A percentile compares a stretch with the other conserved stretches of the same genome.
Conservation (phyloP, 2,329 filamentous ascomycete species). For the Ophiobolus disseminans region DNA sequence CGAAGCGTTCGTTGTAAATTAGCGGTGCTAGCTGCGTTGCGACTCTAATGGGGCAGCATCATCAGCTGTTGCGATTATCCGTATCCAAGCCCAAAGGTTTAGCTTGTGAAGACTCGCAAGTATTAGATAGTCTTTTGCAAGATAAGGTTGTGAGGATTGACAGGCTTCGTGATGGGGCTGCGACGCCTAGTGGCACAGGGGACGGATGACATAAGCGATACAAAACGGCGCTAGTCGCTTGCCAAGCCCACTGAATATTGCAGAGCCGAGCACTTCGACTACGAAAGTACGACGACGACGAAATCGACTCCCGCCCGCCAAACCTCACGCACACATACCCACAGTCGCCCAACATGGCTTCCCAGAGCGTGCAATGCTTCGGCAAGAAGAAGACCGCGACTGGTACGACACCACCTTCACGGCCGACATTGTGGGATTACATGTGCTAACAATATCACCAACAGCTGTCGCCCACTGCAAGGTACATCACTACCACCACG, state of each 20-base stretch:
- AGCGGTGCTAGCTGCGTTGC: too few relatives aligned
- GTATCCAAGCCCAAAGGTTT: too few relatives aligned
- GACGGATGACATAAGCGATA: constrained; percentile 1
- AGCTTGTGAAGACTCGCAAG: too few relatives aligned
- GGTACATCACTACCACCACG: constrained; percentile 60
- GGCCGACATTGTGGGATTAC: constrained; percentile 20
- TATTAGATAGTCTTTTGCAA: too few relatives aligned
- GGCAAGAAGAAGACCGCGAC: constrained; percentile 77
- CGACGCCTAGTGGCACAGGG: too few relatives aligned
- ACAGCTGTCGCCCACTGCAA: constrained; percentile 91
- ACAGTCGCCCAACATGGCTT: constrained; percentile 50
- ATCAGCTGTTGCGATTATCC: too few relatives aligned
- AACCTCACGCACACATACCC: constrained; percentile 43
- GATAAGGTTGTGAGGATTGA: too few relatives aligned
- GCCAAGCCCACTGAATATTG: constrained; percentile 10
- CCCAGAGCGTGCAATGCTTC: constrained; percentile 81
- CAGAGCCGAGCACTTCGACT: constrained; percentile 25
- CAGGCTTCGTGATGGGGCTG: too few relatives aligned
- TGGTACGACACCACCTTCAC: constrained; percentile 37
- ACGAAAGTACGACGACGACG: constrained; percentile 32
- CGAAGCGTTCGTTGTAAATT: too few relatives aligned
- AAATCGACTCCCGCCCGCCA: constrained; percentile 34
- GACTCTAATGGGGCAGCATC: too few relatives aligned
- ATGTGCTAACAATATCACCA: constrained; percentile 46
- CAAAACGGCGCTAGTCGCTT: constrained; percentile 17